Evolutionary conservation across 495 filamentous ascomycete genomes (phyloP).

Genomic region (Annulohypoxylon bovei): DNA sequence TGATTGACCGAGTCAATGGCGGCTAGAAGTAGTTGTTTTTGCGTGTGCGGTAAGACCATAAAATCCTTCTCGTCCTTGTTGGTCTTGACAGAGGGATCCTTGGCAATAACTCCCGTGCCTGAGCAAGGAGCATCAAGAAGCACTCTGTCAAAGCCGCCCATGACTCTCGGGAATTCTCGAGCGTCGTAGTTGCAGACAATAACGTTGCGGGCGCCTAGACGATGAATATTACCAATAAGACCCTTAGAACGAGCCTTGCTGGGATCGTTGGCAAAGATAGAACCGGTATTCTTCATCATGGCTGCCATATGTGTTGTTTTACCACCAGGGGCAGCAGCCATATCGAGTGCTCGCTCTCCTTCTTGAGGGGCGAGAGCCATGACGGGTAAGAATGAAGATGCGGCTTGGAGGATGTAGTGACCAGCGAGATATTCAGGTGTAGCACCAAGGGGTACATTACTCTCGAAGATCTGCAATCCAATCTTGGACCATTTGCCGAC

Average conservation of each 20-base stretch:
- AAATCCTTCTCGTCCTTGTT: conserved; percentile 97
- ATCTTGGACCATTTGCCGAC: conserved; percentile 99
- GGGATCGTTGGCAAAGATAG: conserved; percentile 95
- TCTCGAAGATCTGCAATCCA: conserved; percentile 94
- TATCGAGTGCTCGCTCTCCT: conserved; percentile 83
- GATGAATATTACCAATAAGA: conserved; percentile 97
- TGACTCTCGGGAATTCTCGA: conserved; percentile 88
- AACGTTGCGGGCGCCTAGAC: conserved; percentile 90
- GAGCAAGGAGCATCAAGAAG: conserved; percentile 55
- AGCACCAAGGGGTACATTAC: conserved; percentile 91
- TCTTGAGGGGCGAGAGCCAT: conserved; percentile 97
- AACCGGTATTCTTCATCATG: conserved; percentile 97
- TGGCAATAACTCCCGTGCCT: conserved; percentile 82
- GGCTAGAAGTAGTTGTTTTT: conserved; percentile 90
- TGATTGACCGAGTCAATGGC: conserved; percentile 96
- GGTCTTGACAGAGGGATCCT: conserved; percentile 94
- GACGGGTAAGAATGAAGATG: conserved; percentile 95
- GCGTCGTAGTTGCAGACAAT: conserved; percentile 96
- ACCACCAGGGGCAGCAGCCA: conserved; percentile 97
- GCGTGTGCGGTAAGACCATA: conserved; percentile 86
- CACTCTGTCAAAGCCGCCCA: conserved; percentile 85
- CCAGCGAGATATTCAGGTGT: conserved; percentile 97
- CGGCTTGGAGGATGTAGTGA: conserved; percentile 97
- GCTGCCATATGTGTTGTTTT: conserved; percentile 98
- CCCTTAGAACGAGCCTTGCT: conserved; percentile 93